Base-by-base conservation (phyloP, 148 eudicot genomes). In the Persicaria maculosa region DNA sequence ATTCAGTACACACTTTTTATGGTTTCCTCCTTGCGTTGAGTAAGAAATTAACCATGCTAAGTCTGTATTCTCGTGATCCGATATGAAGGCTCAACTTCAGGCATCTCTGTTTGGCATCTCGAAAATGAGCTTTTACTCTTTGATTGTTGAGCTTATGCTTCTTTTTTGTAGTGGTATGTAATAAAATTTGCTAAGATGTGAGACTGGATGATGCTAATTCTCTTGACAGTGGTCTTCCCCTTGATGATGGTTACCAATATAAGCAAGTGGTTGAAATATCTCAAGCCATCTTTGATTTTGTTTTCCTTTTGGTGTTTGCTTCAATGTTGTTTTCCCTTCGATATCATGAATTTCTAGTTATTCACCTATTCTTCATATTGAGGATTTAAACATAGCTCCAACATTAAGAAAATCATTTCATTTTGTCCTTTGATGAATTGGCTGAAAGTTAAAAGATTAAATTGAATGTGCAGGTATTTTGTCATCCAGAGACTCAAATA, bases 401-500 rank as follows among this genome's bases (percentile, higher is more conserved):
- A 31, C 40, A 31, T 31, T 17, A 55, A 17, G 20, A 55, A 55
- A n/a, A 19, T 12, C 14, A 2, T 36, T 64, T 10, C 69, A 36
- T 40, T 64, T 10, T 31, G 8, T 64, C n/a, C 46, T 64, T 64
- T 40, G 46, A 31, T 72, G n/a, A 36, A 47, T 36, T 52, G 40
- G 62, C 36, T 44, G 50, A 44, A 45, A 58, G 16, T 44, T 57
- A 40, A 59, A 43, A 72, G 40, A 74, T 64, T 55, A 64, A 64
- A 54, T 6, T 72, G 47, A 25, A 50, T 20, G 79, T 81, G 71
- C 90, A 95, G 99, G 90, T 90, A 52, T 95, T 89, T 82, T 85
- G 87, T 64, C 78, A 81, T 80, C 97, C 96, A 48, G 99, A 95
- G 80, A 84, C 87, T 57, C 97, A 92, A 73, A 79, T 95, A 74